Evolutionary conservation across 2,329 filamentous ascomycete species (phyloP), one percentile per base, ranked within the genome.

Genomic region (Aspergillus glaucus): DNA sequence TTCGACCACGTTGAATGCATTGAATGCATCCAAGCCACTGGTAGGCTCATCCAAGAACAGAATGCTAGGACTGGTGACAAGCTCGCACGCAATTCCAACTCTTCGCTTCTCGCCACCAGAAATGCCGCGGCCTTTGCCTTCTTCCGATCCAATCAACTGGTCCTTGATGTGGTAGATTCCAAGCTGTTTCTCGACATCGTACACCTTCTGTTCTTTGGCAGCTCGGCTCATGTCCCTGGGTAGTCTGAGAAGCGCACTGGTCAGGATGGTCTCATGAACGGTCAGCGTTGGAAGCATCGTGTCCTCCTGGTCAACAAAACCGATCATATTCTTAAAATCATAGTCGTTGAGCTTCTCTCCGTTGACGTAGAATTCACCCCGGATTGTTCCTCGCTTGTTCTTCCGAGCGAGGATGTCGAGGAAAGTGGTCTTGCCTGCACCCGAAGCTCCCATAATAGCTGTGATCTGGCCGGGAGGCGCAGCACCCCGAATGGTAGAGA

Each of bases 301-400:
- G 64, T 98, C 93, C 64, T 98, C 93, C 71, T 98, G 93, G 60
- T 98, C 93, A 37, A 98, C 93, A 60, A 97, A 98, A 19, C 94
- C 93, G 55, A 96, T 86, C 45, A 97, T 89, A 53, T 83, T 91
- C 64, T 87, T 88, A 72, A 93, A 98, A 54, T 96, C 88, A 26
- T 80, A 69, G 65, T 96, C 88, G 28, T 76, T 77, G 34, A 97
- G 84, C 66, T 88, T 92, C 67, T 97, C 89, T 30, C 93, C 94
- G 57, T 97, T 97, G 62, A 98, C 84, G 61, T 86, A 93, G 61
- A 96, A 95, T 51, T 92, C 81, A 17, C 94, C 94, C 7, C 78
- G 74, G 0, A 87, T 81, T 2, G 77, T 69, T 36, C 93, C 94
- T 30, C 90, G 84, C 72, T 98, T 98, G 71, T 97, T 97, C 77